Percentiles rank a stretch among this genome's conserved stretches.
phyloP scores from a whole-genome alignment of 176 grass and related monocot genomes.

The Ensete ventricosum region DNA sequence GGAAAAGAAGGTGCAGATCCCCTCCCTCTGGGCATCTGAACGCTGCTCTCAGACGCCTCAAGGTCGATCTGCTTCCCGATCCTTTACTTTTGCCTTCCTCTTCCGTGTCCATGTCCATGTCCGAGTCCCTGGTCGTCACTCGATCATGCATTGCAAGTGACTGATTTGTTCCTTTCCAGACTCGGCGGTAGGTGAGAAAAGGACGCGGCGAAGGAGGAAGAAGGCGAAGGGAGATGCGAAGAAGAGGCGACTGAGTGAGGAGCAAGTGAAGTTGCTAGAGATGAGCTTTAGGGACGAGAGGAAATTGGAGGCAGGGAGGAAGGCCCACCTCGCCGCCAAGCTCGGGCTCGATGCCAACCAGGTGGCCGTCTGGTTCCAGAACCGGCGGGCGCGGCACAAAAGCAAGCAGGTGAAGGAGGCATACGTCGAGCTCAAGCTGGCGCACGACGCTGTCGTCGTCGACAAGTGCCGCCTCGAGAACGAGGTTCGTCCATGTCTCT shows the following conservation, averaged over 20 bases:
- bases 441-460: slow-evolving; percentile 63
- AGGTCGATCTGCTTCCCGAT: background rate
- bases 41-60: background rate
- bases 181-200: slow-evolving; percentile 23
- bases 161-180: background rate
- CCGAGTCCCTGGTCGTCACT: no score
- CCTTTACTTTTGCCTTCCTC: background rate
- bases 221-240: slow-evolving; percentile 19
- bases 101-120: background rate
- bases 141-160: no score
- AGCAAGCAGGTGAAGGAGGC: slow-evolving; percentile 86
- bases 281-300: slow-evolving; percentile 61
- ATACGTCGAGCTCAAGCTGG: slow-evolving; percentile 64
- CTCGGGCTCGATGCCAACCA: slow-evolving; percentile 80
- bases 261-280: slow-evolving; percentile 65
- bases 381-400: slow-evolving; percentile 87
- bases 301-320: slow-evolving; percentile 69
- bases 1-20: background rate
- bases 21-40: background rate
- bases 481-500: slow-evolving; percentile 18
- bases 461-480: slow-evolving; percentile 80
- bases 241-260: slow-evolving; percentile 67
- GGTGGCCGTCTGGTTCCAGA: slow-evolving; percentile 96
- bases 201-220: slow-evolving; percentile 51
- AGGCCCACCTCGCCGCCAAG: slow-evolving; percentile 63